Evolutionary conservation across 208 protist genomes (phyloP).

Genomic region (Blastocrithidia nonstop): DNA sequence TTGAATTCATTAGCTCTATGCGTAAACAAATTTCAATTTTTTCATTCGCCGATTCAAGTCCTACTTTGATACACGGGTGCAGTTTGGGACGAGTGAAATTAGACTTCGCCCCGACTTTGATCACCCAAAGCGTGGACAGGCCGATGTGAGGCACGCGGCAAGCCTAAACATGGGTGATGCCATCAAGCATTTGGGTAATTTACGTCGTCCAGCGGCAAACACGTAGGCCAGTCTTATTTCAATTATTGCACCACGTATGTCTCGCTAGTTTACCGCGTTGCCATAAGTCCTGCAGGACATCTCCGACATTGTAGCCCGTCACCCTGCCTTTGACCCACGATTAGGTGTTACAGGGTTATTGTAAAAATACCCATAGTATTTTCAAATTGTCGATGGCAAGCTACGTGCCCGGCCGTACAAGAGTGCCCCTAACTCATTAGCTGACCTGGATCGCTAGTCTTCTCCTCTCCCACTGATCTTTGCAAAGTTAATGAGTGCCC

Average conservation of each 20-base stretch:
- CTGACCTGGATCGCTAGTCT: constrained; percentile 20
- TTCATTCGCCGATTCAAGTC: constrained; percentile 59
- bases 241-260: constrained; percentile 40
- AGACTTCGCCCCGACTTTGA: constrained; percentile 39
- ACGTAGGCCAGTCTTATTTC: constrained; percentile 63
- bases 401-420: constrained; percentile 61
- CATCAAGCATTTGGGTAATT: too few relatives aligned
- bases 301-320: constrained; percentile 52
- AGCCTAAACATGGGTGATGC: constrained; percentile 5
- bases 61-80: constrained; percentile 56
- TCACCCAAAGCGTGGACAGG: constrained; percentile 47
- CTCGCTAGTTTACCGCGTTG: constrained; percentile 39
- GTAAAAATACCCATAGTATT: constrained; percentile 80
- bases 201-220: constrained; percentile 44
- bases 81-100: constrained; percentile 30
- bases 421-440: constrained; percentile 52
- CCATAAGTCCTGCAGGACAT: constrained; percentile 62
- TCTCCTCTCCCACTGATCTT: constrained; percentile 47
- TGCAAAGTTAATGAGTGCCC: constrained; percentile 22
- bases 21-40: constrained; percentile 29
- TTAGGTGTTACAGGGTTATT: constrained; percentile 66
- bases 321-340: constrained; percentile 62
- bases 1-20: constrained; percentile 27
- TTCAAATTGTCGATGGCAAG: constrained; percentile 54
- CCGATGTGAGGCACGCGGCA: constrained; percentile 23